Conservation (phyloP, 352 stramenopile species). For the Vaucheria bursata region DNA sequence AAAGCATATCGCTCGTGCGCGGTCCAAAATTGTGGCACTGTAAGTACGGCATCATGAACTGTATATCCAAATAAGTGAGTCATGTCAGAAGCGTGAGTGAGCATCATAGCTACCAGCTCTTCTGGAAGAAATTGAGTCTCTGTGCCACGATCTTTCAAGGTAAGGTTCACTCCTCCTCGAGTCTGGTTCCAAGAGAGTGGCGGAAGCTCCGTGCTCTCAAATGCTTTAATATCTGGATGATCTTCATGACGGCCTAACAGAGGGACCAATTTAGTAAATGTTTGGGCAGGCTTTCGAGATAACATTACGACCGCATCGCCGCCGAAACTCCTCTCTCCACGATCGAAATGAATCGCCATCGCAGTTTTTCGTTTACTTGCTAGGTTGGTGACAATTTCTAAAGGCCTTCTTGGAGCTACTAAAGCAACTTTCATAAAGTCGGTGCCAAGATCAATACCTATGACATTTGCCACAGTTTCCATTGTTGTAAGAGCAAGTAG, state of each 20-base stretch:
- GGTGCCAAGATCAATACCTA: slow-evolving; percentile 88
- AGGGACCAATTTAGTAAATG: slow-evolving; percentile 72
- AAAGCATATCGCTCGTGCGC: slow-evolving; percentile 85
- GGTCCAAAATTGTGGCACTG: slow-evolving; percentile 87
- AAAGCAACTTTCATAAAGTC: slow-evolving; percentile 83
- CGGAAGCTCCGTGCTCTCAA: slow-evolving; percentile 14
- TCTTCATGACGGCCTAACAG: slow-evolving; percentile 72
- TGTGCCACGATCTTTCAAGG: slow-evolving; percentile 26
- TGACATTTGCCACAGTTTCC: slow-evolving; percentile 47
- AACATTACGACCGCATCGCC: slow-evolving; percentile 80
- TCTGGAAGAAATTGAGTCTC: slow-evolving; percentile 72
- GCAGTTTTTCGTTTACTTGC: slow-evolving; percentile 96
- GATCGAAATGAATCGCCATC: slow-evolving; percentile 77
- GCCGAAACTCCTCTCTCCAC: slow-evolving; percentile 83
- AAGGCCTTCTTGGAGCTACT: slow-evolving; percentile 79
- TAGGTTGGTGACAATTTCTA: slow-evolving; percentile 95
- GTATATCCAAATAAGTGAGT: slow-evolving; percentile 59
- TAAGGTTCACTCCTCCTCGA: slow-evolving; percentile 37
- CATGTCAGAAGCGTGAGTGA: slow-evolving; percentile 76
- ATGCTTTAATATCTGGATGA: slow-evolving; percentile 53
- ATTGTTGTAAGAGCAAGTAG: too few relatives aligned
- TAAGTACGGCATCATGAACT: slow-evolving; percentile 87
- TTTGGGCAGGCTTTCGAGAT: slow-evolving; percentile 78
- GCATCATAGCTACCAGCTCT: slow-evolving; percentile 90
- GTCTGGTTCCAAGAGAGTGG: slow-evolving; percentile 39